Conservation (phyloP, 306 rosid genomes). For the Sicyos baderoa region DNA sequence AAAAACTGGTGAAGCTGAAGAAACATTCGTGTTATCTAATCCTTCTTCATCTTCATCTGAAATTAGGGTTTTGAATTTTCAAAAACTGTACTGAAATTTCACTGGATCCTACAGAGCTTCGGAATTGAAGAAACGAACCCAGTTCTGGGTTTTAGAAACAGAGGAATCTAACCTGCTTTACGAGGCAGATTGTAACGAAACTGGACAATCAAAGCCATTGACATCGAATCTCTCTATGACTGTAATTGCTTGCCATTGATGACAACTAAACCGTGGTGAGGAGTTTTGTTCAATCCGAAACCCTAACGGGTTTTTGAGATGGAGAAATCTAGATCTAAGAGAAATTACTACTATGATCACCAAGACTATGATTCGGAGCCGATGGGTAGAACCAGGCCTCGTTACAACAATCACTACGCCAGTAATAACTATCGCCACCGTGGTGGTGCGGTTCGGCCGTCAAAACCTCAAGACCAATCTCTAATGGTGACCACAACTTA, state of each 20-base stretch:
- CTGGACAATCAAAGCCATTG: slow-evolving; percentile 16
- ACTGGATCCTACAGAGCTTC: slow-evolving; percentile 5
- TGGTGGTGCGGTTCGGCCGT: slow-evolving; percentile 28
- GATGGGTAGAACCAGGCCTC: slow-evolving; percentile 64
- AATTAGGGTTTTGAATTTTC: too few relatives aligned
- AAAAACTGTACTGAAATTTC: too few relatives aligned
- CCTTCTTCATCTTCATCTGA: too few relatives aligned
- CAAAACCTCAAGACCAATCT: slow-evolving; percentile 48
- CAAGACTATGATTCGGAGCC: slow-evolving; percentile 86
- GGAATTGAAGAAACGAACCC: too few relatives aligned
- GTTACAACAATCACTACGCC: slow-evolving; percentile 69
- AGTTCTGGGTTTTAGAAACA: too few relatives aligned
- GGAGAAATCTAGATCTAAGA: slow-evolving; percentile 99
- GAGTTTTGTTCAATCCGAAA: background rate
- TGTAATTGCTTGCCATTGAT: slow-evolving; percentile 22
- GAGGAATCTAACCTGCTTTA: background rate
- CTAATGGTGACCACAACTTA: slow-evolving; percentile 58
- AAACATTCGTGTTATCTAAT: too few relatives aligned
- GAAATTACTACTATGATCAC: slow-evolving; percentile 74
- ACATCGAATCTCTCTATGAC: slow-evolving; percentile 20
- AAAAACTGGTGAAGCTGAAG: background rate
- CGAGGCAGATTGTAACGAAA: slow-evolving; percentile 8
- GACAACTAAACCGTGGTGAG: slow-evolving; percentile 9
- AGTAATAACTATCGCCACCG: slow-evolving; percentile 43
- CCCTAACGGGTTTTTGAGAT: slow-evolving; percentile 29